Percentiles rank a stretch among this genome's conserved stretches.
Conservation (phyloP, 306 rosid species). For the Castanea crenata region DNA sequence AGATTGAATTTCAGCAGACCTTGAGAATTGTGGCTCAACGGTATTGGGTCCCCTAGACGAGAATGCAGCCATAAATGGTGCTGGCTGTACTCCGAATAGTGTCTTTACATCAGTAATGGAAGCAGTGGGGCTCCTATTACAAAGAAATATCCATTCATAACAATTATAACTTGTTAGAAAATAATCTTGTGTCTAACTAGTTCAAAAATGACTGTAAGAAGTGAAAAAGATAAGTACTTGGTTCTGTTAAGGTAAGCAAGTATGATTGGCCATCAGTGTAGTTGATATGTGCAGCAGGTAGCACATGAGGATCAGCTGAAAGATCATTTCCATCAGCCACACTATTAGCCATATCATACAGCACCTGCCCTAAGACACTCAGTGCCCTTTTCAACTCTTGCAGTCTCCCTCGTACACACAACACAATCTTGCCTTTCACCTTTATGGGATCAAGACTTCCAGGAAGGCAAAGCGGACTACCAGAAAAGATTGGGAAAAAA, state of each 20-base stretch:
- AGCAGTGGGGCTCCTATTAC: conserved; percentile 50
- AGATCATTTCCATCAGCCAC: not conserved
- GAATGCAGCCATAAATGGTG: conserved; percentile 63
- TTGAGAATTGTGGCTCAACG: conserved; percentile 49
- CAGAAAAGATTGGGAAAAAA: not conserved
- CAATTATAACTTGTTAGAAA: not conserved
- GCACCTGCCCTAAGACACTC: conserved; percentile 45
- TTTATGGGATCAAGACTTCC: conserved; percentile 49
- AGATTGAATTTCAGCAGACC: conserved; percentile 31
- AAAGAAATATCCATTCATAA: not conserved
- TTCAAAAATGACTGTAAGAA: not conserved
- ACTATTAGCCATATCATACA: conserved; percentile 54
- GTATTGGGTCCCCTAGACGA: conserved; percentile 72
- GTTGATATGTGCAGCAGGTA: conserved; percentile 50
- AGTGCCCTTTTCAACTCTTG: conserved; percentile 33
- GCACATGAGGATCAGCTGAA: conserved; percentile 39
- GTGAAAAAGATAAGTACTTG: conserved; percentile 33
- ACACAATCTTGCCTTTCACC: conserved; percentile 61
- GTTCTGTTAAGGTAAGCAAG: conserved; percentile 40
- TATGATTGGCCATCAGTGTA: conserved; percentile 35
- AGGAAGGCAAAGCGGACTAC: conserved; percentile 33
- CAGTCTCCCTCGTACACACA: conserved; percentile 36
- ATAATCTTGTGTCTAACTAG: not conserved
- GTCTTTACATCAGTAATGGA: conserved; percentile 40
- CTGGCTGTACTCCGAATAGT: conserved; percentile 28